phyloP scores from a whole-genome alignment of 495 filamentous ascomycete species.

The Aspergillus indologenus region DNA sequence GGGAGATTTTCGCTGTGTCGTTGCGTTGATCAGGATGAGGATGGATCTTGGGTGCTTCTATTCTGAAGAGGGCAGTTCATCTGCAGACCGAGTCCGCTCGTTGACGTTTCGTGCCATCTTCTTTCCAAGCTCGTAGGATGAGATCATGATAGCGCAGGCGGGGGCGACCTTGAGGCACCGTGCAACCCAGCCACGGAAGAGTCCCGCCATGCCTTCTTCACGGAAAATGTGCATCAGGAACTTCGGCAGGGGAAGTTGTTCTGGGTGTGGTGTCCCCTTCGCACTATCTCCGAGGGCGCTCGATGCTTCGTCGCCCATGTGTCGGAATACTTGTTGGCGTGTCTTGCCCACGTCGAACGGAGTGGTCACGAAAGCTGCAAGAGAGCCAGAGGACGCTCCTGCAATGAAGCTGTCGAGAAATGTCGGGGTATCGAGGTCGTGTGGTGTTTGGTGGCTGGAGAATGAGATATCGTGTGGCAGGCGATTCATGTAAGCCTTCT shows the following conservation, averaged over 20 bases:
- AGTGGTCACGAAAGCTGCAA: constrained; percentile 87
- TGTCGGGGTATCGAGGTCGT: constrained; percentile 51
- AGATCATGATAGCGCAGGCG: constrained; percentile 99
- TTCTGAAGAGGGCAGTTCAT: constrained; percentile 10
- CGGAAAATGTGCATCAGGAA: constrained; percentile 86
- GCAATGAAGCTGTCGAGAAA: constrained; percentile 87
- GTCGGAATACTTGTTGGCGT: constrained; percentile 74
- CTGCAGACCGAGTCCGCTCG: constrained; percentile 48
- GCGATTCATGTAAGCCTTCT: constrained; percentile 36
- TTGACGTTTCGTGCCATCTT: constrained; percentile 78
- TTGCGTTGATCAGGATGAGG: background rate
- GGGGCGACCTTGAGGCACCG: constrained; percentile 92
- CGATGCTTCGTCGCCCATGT: constrained; percentile 45
- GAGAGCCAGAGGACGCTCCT: constrained; percentile 74
- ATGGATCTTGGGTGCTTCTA: background rate
- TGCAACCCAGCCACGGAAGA: constrained; percentile 89
- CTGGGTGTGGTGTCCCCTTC: constrained; percentile 50
- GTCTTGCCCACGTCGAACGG: constrained; percentile 99
- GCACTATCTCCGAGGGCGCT: constrained; percentile 10
- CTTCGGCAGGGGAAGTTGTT: constrained; percentile 69
- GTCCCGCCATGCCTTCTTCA: constrained; percentile 72
- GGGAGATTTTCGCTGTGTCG: background rate
- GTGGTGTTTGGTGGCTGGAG: constrained; percentile 27
- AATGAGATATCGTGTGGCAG: constrained; percentile 21
- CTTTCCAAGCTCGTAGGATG: constrained; percentile 94